phyloP scores from a whole-genome alignment of 164 flowering plant genomes.

The Vitis vinifera region DNA sequence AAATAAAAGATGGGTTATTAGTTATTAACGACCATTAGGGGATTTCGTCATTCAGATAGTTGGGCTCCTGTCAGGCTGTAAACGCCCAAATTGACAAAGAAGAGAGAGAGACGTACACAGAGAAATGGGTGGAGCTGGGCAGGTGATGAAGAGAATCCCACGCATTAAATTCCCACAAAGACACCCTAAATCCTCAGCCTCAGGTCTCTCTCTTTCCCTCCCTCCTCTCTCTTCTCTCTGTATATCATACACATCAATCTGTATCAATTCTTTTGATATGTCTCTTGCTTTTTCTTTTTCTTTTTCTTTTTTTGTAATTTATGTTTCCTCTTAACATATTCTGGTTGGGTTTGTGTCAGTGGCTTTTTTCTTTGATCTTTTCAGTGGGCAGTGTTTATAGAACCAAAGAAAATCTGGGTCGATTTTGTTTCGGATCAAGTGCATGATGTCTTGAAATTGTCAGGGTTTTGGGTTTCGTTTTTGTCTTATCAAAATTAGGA shows the following conservation, averaged over 20 bases:
- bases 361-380: too few species aligned
- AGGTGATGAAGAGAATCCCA: slow-evolving; percentile 50
- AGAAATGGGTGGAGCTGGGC: slow-evolving; percentile 29
- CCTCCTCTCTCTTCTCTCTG: neutral
- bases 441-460: too few species aligned
- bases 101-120: slow-evolving; percentile 4
- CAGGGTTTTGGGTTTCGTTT: too few species aligned
- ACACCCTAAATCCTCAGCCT: slow-evolving; percentile 36
- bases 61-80: too few species aligned
- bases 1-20: neutral
- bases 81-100: neutral
- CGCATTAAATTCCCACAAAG: slow-evolving; percentile 56
- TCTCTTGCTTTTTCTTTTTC: neutral
- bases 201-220: slow-evolving; percentile 26
- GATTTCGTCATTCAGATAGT: neutral
- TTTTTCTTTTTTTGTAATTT: too few species aligned
- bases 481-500: too few species aligned
- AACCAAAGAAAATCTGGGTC: too few species aligned
- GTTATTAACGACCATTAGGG: neutral
- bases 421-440: too few species aligned
- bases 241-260: neutral
- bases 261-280: neutral
- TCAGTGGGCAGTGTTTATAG: too few species aligned
- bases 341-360: too few species aligned
- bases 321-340: too few species aligned